A percentile compares a stretch with the other conserved stretches of the same genome.
These are phyloP conservation scores for Aureobasidium leucospermi DNA, from an alignment of 2,329 filamentous ascomycete species.

Conservation along the genomic window DNA sequence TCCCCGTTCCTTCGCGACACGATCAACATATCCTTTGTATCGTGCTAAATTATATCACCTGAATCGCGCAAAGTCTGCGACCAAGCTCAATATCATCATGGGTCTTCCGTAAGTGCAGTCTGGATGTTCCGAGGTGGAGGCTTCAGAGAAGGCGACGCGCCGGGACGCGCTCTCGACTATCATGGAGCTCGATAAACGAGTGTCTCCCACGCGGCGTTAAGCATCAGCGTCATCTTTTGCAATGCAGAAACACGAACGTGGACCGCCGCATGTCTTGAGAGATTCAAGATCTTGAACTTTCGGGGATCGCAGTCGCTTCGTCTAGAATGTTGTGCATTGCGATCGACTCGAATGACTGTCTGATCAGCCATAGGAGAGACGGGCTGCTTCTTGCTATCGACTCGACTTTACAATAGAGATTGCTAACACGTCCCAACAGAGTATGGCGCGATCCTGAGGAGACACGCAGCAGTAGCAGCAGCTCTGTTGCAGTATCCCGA, in stretches of 20 bases:
- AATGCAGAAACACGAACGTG: background rate
- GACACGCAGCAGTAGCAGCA: conserved; percentile 36
- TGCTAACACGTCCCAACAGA: conserved; percentile 24
- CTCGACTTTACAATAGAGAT: background rate
- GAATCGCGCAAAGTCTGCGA: conserved; percentile 2
- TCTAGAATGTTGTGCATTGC: background rate
- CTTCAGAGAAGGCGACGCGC: background rate
- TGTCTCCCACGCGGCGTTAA: background rate
- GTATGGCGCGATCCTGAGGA: conserved; percentile 50
- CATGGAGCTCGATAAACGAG: background rate
- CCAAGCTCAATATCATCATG: conserved; percentile 3
- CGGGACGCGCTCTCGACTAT: background rate
- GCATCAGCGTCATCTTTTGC: background rate
- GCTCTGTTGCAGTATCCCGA: conserved; percentile 41
- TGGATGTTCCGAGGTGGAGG: background rate
- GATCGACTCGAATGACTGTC: background rate
- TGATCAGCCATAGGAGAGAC: background rate
- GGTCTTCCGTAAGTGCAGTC: conserved; percentile 15
- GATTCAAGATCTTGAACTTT: background rate
- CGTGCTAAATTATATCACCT: background rate
- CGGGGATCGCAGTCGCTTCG: background rate
- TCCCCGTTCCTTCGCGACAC: background rate
- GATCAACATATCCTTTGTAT: background rate
- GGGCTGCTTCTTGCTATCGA: background rate
- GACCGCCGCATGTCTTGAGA: background rate